Evolutionary conservation across 2,329 filamentous ascomycete species (phyloP), one percentile per base, ranked within the genome.

Genomic region (Diplocarpon mali): DNA sequence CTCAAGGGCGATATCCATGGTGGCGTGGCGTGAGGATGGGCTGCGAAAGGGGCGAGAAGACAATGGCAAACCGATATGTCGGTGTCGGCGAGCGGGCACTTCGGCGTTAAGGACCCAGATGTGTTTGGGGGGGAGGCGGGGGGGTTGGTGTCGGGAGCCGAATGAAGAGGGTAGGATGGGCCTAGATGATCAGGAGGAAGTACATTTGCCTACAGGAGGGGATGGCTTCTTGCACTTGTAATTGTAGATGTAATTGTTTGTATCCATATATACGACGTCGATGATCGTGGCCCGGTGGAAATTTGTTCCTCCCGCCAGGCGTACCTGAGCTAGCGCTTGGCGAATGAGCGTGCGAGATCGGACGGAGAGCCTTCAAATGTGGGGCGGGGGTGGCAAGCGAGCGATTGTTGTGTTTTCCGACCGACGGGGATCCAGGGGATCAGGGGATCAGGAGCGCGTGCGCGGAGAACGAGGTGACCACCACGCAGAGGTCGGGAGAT

Each of bases 1-100:
- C 67, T 95, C 89, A 54, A 95, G 82, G 37, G 92, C 78, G 67
- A 95, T 78, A 72, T 96, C 90, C 90, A 96, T 95, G 65, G 62
- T 70, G 68, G 52, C 47, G 52, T 39, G 12, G 35, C 30, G 32
- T 7, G 24, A 17, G 11, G 34, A 20, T 20, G 38, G 24, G 29
- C 24, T 29, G 14, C 13, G 37, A 29, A 16, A 3, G 30, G 30
- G 30, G 11, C 5, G 30, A 12, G 30, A 3, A 9, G 11, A 32
- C 11, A 32, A 14, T 12, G 30, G 30, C n/a, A 9, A 32, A 14
- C 20, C 7, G 20, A 24, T 7, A 24, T 24, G 20, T 12, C 30
- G 30, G 10, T 12, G 30, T 14, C 4, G 3, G 30, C 9, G 30
- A 32, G 30, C 10, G 30, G 30, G 30, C 30, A 14, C 30, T 8